Evolutionary conservation across 306 rosid genomes (phyloP).

Genomic region (Luffa aegyptiaca): DNA sequence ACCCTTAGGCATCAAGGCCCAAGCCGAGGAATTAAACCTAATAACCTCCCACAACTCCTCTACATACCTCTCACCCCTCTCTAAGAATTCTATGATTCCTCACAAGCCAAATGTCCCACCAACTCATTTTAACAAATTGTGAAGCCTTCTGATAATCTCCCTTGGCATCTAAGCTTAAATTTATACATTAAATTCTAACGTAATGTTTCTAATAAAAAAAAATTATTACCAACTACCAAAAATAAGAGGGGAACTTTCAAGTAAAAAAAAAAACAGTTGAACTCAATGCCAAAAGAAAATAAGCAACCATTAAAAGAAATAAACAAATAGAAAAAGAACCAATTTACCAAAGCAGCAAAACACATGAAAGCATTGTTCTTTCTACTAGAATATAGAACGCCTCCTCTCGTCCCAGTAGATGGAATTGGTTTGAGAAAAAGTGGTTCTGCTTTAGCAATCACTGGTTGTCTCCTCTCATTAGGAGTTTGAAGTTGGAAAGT

Average conservation of each 20-base stretch:
- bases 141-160: not conserved
- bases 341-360: conserved; percentile 48
- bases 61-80: not conserved
- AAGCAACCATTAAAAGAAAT: not conserved
- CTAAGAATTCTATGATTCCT: not conserved
- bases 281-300: not conserved
- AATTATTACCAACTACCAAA: not conserved
- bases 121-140: not conserved
- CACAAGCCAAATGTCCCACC: not conserved
- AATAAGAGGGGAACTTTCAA: not conserved
- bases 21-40: not conserved
- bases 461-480: conserved; percentile 20
- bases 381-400: conserved; percentile 9
- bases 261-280: not conserved
- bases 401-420: conserved; percentile 9
- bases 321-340: not conserved
- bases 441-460: conserved; percentile 13
- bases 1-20: not conserved
- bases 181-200: not conserved
- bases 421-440: conserved; percentile 2
- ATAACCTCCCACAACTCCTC: not conserved
- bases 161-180: not conserved
- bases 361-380: conserved; percentile 26
- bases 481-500: conserved; percentile 19
- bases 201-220: not conserved